These are phyloP conservation scores for Phytophthora hybrid DNA, from an alignment of 352 stramenopile species.

Conservation along the genomic window DNA sequence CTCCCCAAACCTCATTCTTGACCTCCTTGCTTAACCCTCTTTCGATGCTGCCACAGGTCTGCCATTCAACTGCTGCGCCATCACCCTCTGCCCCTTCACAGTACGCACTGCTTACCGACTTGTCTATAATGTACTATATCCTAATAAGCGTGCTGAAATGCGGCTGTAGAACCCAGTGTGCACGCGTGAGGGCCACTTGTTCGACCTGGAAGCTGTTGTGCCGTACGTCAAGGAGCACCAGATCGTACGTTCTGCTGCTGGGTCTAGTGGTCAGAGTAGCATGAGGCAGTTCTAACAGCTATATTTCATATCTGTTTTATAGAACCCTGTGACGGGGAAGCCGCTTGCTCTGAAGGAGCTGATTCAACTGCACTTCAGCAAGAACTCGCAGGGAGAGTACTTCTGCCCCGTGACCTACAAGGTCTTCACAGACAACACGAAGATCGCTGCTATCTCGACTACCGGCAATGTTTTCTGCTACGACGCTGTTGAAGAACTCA, in stretches of 20 bases:
- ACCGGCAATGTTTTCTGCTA: conserved; percentile 97
- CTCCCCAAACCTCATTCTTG: background rate
- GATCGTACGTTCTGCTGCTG: conserved; percentile 61
- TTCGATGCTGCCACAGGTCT: conserved; percentile 62
- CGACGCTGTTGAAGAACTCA: conserved; percentile 98
- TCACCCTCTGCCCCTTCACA: conserved; percentile 93
- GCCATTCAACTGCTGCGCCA: conserved; percentile 98
- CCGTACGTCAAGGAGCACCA: conserved; percentile 97
- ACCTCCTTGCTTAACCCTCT: conserved; percentile 1
- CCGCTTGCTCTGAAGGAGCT: conserved; percentile 93
- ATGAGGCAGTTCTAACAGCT: background rate
- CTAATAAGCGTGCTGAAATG: background rate
- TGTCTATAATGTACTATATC: conserved; percentile 2
- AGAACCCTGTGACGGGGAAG: conserved; percentile 96
- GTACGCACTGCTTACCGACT: conserved; percentile 33
- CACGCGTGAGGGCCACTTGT: conserved; percentile 95
- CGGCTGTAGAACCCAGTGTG: conserved; percentile 92
- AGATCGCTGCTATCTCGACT: conserved; percentile 82
- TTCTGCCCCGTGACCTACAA: conserved; percentile 98
- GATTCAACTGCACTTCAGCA: conserved; percentile 90
- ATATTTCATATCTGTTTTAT: background rate
- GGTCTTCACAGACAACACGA: conserved; percentile 90
- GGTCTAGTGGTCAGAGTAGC: background rate
- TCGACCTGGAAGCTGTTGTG: conserved; percentile 97
- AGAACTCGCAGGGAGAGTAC: conserved; percentile 81